Evolutionary conservation across 2,329 filamentous ascomycete genomes (phyloP), one percentile per base, ranked within the genome.

Genomic region (Stemphylium lycopersici): DNA sequence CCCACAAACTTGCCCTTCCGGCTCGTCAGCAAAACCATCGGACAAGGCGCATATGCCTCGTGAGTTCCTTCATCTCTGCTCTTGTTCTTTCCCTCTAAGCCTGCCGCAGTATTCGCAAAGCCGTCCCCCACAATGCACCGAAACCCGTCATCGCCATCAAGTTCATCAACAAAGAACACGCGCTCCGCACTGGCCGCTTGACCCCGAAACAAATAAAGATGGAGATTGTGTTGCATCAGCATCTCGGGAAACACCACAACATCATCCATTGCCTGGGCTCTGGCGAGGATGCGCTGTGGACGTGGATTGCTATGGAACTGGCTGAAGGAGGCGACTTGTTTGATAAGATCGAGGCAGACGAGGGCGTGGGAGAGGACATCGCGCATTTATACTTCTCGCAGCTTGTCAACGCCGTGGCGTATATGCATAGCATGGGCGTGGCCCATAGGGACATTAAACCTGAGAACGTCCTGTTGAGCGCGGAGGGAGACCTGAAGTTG

Each of bases 301-400:
- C 90, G 65, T 99, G 95, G 95, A 96, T 99, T 66, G 93, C 93
- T 34, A 97, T 99, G 92, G 95, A 99, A 76, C 89, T 91, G 64
- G 95, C 95, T 40, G 91, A 96, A 67, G 95, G 95, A 37, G 95
- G 95, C 10, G 95, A 99, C 73, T 82, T 99, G 6, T 99, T 99
- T 75, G 95, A 99, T 85, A 99, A 99, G 81, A 98, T 99, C 66
- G 96, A 99, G 78, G 93, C 95, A 15, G 95, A 99, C 75, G 90
- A 93, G 39, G 95, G 95, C 42, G 91, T 98, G n/a, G 86, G 89
- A 6, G 87, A 96, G 74, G 91, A 98, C 72, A 91, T 99, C 71
- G 93, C 95, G 31, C 96, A 99, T 73, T 86, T 97, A 58, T 99
- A 98, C 79, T 99, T 99, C 75, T 84, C 88, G 2, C 95, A 99